Evolutionary conservation across 805 yeast genomes (phyloP), one percentile per base, ranked within the genome.

Genomic region (Wickerhamomyces xylosicus): DNA sequence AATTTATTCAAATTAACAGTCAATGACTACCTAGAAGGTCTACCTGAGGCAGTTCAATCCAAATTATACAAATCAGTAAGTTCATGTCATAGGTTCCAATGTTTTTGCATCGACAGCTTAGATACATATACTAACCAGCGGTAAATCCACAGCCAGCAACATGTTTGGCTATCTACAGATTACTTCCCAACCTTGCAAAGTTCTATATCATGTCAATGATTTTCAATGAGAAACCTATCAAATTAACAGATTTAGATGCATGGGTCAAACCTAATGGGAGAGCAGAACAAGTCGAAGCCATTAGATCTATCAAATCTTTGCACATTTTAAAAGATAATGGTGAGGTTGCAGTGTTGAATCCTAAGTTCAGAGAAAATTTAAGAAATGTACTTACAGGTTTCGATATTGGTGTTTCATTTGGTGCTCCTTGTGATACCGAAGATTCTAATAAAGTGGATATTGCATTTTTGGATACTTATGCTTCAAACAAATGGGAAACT

Each of bases 401-500:
- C 14, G 69, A 70, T 34, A 62, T 74, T 5, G 66, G 77, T 37
- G 72, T 72, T 51, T 78, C 94, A 2, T 85, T 85, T 64, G 95
- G 94, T n/a, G 76, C 74, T 34, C 70, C 84, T 28, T 71, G 77
- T 38, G 72, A 72, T 17, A 63, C 69, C 31, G 66, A 67, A 8
- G 79, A 77, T 44, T 71, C 74, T 34, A 71, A 73, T 40, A 63
- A 63, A 22, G 81, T 83, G 4, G 77, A 74, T 35, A 59, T 77
- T n/a, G 71, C 68, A 29, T 81, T 79, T 50, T 64, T 90, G 36
- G 94, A 85, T 48, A 66, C 67, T 31, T 89, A 86, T 60, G 95
- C 96, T 13, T 72, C 86, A 6, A 73, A 71, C 35, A 86, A 83
- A 54, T 92, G 98, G 98, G 99, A 92, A 56, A 76, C 85, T 7